Evolutionary conservation across 306 rosid genomes (phyloP).

Genomic region (Phaseolus lunatus): DNA sequence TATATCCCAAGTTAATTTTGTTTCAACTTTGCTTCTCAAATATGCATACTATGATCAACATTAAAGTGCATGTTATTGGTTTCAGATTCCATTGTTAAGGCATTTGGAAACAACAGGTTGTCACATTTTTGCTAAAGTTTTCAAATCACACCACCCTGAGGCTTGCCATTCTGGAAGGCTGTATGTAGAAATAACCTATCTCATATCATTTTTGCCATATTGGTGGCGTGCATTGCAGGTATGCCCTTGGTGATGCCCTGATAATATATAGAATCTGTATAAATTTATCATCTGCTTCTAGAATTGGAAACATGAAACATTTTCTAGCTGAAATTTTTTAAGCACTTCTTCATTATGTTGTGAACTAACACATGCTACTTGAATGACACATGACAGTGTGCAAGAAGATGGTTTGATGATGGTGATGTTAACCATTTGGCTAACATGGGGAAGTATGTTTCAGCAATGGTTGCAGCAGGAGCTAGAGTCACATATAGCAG

Average conservation of each 20-base stretch:
- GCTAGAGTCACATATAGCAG: constrained; percentile 71
- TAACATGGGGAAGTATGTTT: constrained; percentile 96
- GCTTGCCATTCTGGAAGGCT: constrained; percentile 68
- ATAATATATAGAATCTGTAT: neutral
- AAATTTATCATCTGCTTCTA: neutral
- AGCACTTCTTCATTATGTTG: neutral
- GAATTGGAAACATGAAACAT: neutral
- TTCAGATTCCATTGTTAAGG: constrained; percentile 80
- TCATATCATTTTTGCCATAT: constrained; percentile 85
- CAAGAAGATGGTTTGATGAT: constrained; percentile 84
- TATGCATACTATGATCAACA: constrained; percentile 2
- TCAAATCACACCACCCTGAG: constrained; percentile 54
- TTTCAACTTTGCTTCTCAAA: neutral
- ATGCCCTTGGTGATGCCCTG: neutral
- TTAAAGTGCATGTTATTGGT: neutral
- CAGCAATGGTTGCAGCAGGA: constrained; percentile 90
- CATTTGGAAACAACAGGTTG: constrained; percentile 77
- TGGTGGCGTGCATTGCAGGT: constrained; percentile 96
- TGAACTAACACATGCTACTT: constrained; percentile 42
- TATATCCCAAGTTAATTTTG: constrained; percentile 10
- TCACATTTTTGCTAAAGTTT: constrained; percentile 64
- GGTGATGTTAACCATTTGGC: constrained; percentile 63
- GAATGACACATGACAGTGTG: constrained; percentile 65
- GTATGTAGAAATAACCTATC: constrained; percentile 62
- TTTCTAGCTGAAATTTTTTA: neutral